Evolutionary conservation across 352 stramenopile genomes (phyloP).

Genomic region (Phytophthora hibernalis): DNA sequence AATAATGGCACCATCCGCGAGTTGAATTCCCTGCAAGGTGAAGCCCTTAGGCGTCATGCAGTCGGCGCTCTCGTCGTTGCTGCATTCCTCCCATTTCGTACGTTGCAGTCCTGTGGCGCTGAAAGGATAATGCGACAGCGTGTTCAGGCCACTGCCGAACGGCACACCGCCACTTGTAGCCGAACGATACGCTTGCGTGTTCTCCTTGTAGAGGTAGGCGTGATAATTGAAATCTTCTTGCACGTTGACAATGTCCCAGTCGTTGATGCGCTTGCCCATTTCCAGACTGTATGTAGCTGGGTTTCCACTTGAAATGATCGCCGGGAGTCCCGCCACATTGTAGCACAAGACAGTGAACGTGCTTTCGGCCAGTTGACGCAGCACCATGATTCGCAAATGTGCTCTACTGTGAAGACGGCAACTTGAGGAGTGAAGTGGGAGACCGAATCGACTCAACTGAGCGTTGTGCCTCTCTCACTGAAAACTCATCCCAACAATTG

Average conservation of each 20-base stretch:
- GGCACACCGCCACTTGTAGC: slow-evolving; percentile 54
- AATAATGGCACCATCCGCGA: slow-evolving; percentile 48
- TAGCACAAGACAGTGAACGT: slow-evolving; percentile 53
- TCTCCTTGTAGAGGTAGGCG: slow-evolving; percentile 44
- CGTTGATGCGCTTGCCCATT: slow-evolving; percentile 53
- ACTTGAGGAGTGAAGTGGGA: slow-evolving; percentile 22
- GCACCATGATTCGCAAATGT: slow-evolving; percentile 17
- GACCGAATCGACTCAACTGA: neutral
- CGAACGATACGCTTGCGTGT: slow-evolving; percentile 53
- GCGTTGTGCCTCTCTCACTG: neutral
- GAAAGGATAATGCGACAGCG: slow-evolving; percentile 52
- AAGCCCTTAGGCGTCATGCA: slow-evolving; percentile 70
- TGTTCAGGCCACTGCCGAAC: slow-evolving; percentile 61
- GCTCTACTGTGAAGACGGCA: slow-evolving; percentile 19
- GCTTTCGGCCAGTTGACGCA: slow-evolving; percentile 37
- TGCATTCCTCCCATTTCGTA: slow-evolving; percentile 53
- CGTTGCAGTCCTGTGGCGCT: slow-evolving; percentile 47
- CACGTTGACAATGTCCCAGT: slow-evolving; percentile 50
- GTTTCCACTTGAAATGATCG: slow-evolving; percentile 53
- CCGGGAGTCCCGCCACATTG: slow-evolving; percentile 58
- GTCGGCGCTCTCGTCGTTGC: slow-evolving; percentile 51
- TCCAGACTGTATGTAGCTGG: slow-evolving; percentile 48
- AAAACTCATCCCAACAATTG: slow-evolving; percentile 2
- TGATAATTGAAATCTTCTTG: slow-evolving; percentile 61
- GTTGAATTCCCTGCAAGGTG: slow-evolving; percentile 48